Evolutionary conservation across 805 yeast species (phyloP).

Genomic region (Cyberlindnera petersonii): DNA sequence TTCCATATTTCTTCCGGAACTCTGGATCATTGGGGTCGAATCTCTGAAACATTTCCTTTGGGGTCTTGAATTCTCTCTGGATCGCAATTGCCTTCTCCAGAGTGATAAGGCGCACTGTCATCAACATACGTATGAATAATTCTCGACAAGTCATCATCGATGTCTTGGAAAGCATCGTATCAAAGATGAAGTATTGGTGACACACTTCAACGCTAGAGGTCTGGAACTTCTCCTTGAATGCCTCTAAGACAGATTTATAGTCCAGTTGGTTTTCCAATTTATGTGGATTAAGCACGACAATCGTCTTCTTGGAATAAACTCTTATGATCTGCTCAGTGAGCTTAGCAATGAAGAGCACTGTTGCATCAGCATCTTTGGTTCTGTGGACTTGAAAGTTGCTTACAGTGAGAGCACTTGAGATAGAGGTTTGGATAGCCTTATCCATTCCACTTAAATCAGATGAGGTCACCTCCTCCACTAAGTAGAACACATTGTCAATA

Average conservation of each 20-base stretch:
- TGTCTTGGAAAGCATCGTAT: slow-evolving; percentile 64
- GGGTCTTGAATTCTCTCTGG: slow-evolving; percentile 69
- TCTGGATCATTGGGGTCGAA: slow-evolving; percentile 31
- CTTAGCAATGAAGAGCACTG: slow-evolving; percentile 55
- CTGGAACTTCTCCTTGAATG: slow-evolving; percentile 45
- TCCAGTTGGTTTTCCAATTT: slow-evolving; percentile 47
- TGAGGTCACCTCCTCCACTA: slow-evolving; percentile 70
- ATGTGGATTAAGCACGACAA: slow-evolving; percentile 50
- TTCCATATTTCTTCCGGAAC: slow-evolving; percentile 29
- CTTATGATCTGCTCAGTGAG: slow-evolving; percentile 43
- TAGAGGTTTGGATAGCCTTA: slow-evolving; percentile 71
- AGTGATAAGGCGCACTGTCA: slow-evolving; percentile 78
- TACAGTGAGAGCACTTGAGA: slow-evolving; percentile 63
- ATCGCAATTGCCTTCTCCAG: slow-evolving; percentile 80
- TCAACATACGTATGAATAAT: slow-evolving; percentile 67
- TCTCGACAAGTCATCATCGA: slow-evolving; percentile 70
- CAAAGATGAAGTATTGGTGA: slow-evolving; percentile 53
- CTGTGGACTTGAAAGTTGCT: slow-evolving; percentile 65
- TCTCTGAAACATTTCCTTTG: slow-evolving; percentile 51
- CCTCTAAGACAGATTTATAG: slow-evolving; percentile 38
- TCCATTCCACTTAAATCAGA: slow-evolving; percentile 44
- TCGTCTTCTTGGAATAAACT: slow-evolving; percentile 35
- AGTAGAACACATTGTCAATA: slow-evolving; percentile 61
- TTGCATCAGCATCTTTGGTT: slow-evolving; percentile 70
- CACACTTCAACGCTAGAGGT: slow-evolving; percentile 33